Percentiles rank a stretch among this genome's conserved stretches.
Evolutionary conservation across 2,329 filamentous ascomycete genomes (phyloP).

Genomic region (Zymoseptoria ardabiliae): DNA sequence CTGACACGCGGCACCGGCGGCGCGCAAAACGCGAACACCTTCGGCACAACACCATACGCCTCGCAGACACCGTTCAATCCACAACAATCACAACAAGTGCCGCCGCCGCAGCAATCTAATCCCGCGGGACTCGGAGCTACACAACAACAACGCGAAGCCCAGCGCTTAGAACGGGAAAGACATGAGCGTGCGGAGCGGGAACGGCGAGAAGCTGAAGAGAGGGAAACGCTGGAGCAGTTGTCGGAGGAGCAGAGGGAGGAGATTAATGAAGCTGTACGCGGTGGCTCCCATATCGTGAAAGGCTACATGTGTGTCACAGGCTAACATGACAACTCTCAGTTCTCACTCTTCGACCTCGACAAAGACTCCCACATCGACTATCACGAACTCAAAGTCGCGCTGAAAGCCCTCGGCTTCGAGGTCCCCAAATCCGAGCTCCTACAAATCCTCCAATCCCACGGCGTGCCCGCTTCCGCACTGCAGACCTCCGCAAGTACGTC

Average conservation of each 20-base stretch:
- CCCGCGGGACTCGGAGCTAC: slow-evolving; percentile 29
- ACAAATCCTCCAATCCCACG: slow-evolving; percentile 71
- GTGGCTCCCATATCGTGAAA: neutral
- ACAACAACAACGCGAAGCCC: slow-evolving; percentile 35
- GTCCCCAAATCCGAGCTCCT: slow-evolving; percentile 80
- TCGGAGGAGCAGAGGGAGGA: slow-evolving; percentile 87
- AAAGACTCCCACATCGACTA: slow-evolving; percentile 92
- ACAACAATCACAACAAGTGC: slow-evolving; percentile 18
- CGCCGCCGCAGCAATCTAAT: slow-evolving; percentile 18
- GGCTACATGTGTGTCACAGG: neutral
- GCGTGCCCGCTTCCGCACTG: slow-evolving; percentile 47
- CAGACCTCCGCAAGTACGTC: slow-evolving; percentile 35
- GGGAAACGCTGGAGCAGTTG: slow-evolving; percentile 49
- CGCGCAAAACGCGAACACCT: slow-evolving; percentile 26
- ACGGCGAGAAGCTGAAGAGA: slow-evolving; percentile 36
- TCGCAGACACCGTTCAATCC: slow-evolving; percentile 28
- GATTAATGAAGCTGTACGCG: slow-evolving; percentile 74
- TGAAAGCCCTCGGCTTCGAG: slow-evolving; percentile 92
- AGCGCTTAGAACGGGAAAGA: slow-evolving; percentile 36
- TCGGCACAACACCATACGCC: slow-evolving; percentile 24
- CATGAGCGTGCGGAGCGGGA: slow-evolving; percentile 37
- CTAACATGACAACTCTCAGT: slow-evolving; percentile 45
- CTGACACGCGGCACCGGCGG: slow-evolving; percentile 22
- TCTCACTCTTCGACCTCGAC: slow-evolving; percentile 93
- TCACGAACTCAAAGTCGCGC: slow-evolving; percentile 94